Base-by-base conservation (phyloP, 2,329 filamentous ascomycete genomes). In the Diaporthe eres region DNA sequence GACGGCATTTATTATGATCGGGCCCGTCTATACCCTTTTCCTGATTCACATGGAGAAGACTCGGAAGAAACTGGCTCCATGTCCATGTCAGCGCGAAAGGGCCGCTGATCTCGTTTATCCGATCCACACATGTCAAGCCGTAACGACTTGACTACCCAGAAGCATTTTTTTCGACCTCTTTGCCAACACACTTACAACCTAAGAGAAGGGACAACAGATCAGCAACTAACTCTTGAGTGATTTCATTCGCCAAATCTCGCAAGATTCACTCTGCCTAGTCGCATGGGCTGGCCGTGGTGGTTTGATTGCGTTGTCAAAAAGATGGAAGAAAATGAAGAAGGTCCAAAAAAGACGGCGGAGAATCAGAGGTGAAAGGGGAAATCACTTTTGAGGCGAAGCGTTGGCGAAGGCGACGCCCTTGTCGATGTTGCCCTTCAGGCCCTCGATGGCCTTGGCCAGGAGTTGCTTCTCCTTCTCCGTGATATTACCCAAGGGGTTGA, bases 351-450 rank as follows among this genome's bases (percentile, higher is more conserved):
- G 76, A 78, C 78, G 70, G 79, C 71, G 68, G 55, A 68, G 57
- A 70, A 77, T 63, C 61, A 63, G 47, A 78, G 75, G 79, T 82
- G 82, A 67, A 60, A 84, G 82, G 82, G 82, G 79, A 80, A 86
- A 89, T 94, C 92, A 96, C 94, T 96, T 96, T 92, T 95, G 92
- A 84, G 95, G 94, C 85, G 94, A 92, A 90, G 93, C 96, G 89
- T 94, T 90, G 86, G 93, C 93, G 85, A 98, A 99, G 84, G 93
- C 92, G 83, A 98, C 89, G 84, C 97, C 97, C 92, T 98, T 98
- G 83, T 91, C 88, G 85, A 99, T 98, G 89, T 98, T 98, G 88
- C 92, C 93, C 90, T 95, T 94, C 78, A 98, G 92, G 80, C 94
- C 96, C 81, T 91, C 88, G 84, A 94, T 90, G 84, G 90, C 92